A percentile compares a stretch with the other conserved stretches of the same genome.
These are phyloP conservation scores for Alternaria angustiovoidea DNA, from an alignment of 2,329 filamentous ascomycete species.

Conservation along the genomic window DNA sequence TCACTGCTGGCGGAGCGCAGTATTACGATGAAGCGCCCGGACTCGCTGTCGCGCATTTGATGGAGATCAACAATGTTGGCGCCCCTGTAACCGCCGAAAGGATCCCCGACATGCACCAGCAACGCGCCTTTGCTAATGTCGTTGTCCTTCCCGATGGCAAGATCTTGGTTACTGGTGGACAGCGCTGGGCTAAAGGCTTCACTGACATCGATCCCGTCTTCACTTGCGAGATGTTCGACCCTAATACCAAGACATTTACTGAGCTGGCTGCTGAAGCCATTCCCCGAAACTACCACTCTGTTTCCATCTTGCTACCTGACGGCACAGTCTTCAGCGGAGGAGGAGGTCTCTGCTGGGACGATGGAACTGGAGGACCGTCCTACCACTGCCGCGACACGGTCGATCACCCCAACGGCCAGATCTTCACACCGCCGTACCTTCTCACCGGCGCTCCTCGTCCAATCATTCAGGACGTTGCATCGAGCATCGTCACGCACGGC, in stretches of 20 bases:
- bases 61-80: constrained; percentile 26
- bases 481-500: constrained; percentile 16
- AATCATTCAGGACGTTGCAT: constrained; percentile 18
- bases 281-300: constrained; percentile 33
- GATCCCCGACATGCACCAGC: constrained; percentile 22
- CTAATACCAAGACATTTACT: constrained; percentile 24
- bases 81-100: constrained; percentile 18
- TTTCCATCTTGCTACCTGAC: constrained; percentile 32
- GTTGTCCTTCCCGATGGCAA: constrained; percentile 37
- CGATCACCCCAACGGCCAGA: constrained; percentile 56
- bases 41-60: constrained; percentile 24
- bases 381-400: constrained; percentile 60
- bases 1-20: constrained; percentile 42
- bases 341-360: constrained; percentile 30
- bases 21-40: constrained; percentile 20
- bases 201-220: constrained; percentile 27
- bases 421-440: constrained; percentile 64
- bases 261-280: constrained; percentile 23
- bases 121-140: constrained; percentile 27
- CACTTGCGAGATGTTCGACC: constrained; percentile 31
- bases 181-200: constrained; percentile 20
- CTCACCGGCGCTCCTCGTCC: constrained; percentile 43
- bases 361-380: constrained; percentile 21
- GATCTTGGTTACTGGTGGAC: constrained; percentile 33
- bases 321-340: constrained; percentile 31